Conservation (phyloP, 129 eudicot genomes). For the Saposhnikovia divaricata region DNA sequence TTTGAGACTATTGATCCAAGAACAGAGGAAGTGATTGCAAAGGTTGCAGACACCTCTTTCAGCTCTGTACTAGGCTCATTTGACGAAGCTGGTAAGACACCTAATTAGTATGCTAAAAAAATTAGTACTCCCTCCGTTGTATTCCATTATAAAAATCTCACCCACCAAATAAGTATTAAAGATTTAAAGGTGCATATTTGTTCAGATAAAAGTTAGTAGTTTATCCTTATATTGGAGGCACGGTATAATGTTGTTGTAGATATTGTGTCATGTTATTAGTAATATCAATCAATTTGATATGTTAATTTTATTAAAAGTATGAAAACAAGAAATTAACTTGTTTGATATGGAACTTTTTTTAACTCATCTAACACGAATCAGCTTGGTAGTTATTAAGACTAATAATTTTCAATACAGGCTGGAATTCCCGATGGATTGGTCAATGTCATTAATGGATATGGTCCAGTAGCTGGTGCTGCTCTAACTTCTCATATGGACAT, state of each 20-base stretch:
- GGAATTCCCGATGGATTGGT: constrained; percentile 90
- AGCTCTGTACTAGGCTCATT: constrained; percentile 66
- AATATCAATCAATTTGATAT: not conserved
- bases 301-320: not conserved
- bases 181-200: too few relatives aligned
- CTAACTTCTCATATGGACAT: constrained; percentile 86
- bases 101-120: not conserved
- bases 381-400: not conserved
- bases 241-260: too few relatives aligned
- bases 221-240: too few relatives aligned
- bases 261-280: not conserved
- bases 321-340: not conserved
- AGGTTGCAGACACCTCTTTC: constrained; percentile 80
- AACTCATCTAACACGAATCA: not conserved
- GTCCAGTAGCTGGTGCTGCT: constrained; percentile 74
- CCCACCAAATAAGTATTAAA: too few relatives aligned
- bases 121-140: not conserved
- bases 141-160: too few relatives aligned
- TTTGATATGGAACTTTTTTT: not conserved
- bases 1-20: constrained; percentile 85
- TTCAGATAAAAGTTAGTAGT: too few relatives aligned
- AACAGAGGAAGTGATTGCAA: constrained; percentile 57
- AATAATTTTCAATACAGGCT: constrained; percentile 39
- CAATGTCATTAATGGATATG: constrained; percentile 75
- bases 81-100: constrained; percentile 54